Base-by-base conservation (phyloP, 352 stramenopile genomes). In the Aphanomyces cochlioides region DNA sequence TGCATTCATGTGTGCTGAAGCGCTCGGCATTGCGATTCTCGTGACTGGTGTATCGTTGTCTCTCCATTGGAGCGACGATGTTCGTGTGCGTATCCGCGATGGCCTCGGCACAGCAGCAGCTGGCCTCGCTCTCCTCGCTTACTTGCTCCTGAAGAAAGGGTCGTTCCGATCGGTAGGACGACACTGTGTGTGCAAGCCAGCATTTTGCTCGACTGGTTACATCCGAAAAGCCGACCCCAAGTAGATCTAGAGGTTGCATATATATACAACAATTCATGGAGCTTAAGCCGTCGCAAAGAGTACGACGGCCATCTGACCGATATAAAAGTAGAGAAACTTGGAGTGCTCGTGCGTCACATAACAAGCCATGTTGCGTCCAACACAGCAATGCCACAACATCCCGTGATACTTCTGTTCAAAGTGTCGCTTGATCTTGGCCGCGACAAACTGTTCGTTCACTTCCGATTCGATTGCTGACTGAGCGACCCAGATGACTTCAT, bases 281-380 rank as follows among this genome's bases (percentile, higher is more conserved):
- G 17, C 7, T 48, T 77, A 92, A 1, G 83, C 85, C 7, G 85
- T 96, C 21, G 87, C 88, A 57, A 98, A 98, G 28, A 98, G 81
- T 64, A 96, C 96, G 56, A 98, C 81, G 36, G 90, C 93, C 78
- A 95, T 96, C 75, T 98, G 93, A 19, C 93, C 93, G 54, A 98
- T 91, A 87, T 98, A 98, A 72, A 98, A 98, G 81, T 98, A 98
- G 63, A 97, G 90, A 72, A 98, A 98, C 76, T 97, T 97, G 69
- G 81, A 91, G 74, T 96, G 88, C 73, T 98, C 91, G 73, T 98
- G 92, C 3, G 93, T 97, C 13, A 98, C 93, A 73, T 93, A 97
- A 74, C 88, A 97, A 43, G 93, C 93, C 38, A 98, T 93, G 75
- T 98, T 98, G 72, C 93, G 79, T 2, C 93, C 93, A 48, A 98